Conservation (phyloP, 768 basidiomycete species). For the Kwoniella dendrophila region DNA sequence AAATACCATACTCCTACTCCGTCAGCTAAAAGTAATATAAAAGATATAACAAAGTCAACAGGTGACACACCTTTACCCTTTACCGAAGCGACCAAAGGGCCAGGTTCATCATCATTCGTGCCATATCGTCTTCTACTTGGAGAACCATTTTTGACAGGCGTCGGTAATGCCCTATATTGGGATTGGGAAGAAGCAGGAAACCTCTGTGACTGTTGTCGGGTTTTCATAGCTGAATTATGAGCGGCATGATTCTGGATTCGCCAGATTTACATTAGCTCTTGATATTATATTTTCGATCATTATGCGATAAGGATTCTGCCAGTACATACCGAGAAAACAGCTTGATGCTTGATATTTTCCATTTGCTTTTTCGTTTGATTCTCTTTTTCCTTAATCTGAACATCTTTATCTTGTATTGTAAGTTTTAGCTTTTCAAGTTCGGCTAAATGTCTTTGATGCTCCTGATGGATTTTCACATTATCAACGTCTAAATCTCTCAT, state of each 20-base stretch:
- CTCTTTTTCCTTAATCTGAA: conserved; percentile 27
- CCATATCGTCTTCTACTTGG: conserved; percentile 13
- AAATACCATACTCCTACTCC: background rate
- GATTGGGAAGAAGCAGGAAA: conserved; percentile 9
- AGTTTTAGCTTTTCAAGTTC: conserved; percentile 30
- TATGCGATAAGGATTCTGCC: background rate
- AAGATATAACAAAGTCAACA: background rate
- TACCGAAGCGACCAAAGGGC: conserved; percentile 22
- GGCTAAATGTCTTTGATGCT: conserved; percentile 25
- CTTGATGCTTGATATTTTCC: conserved; percentile 44
- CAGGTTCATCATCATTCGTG: conserved; percentile 6
- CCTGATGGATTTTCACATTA: conserved; percentile 10
- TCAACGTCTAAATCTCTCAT: background rate
- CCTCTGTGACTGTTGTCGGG: conserved; percentile 23
- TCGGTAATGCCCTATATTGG: conserved; percentile 20
- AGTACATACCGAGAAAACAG: conserved; percentile 41
- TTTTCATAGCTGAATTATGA: conserved; percentile 29
- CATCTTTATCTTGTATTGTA: conserved; percentile 35
- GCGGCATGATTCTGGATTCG: conserved; percentile 24
- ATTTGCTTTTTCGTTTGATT: conserved; percentile 29
- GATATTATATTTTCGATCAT: background rate
- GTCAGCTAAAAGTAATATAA: too few relatives aligned
- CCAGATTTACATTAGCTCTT: background rate
- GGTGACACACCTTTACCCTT: conserved; percentile 36
- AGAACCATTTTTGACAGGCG: conserved; percentile 27